These are phyloP conservation scores for Apiospora saccharicola DNA, from an alignment of 2,329 filamentous ascomycete species.

Conservation along the genomic window DNA sequence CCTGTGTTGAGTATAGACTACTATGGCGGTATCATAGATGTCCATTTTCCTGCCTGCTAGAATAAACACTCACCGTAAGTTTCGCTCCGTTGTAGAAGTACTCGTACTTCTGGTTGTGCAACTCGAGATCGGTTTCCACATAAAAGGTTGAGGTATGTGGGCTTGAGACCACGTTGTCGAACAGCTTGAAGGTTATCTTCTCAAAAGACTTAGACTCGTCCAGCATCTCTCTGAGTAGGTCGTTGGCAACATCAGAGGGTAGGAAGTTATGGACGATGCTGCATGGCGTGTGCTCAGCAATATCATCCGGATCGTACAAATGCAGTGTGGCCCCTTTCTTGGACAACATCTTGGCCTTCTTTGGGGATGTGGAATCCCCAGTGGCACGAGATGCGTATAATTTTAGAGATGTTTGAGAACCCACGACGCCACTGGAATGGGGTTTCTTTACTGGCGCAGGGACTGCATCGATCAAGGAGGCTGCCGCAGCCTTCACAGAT, in stretches of 20 bases:
- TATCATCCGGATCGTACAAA: constrained; percentile 81
- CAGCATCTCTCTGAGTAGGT: constrained; percentile 77
- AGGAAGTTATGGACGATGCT: constrained; percentile 94
- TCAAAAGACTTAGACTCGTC: constrained; percentile 75
- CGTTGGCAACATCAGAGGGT: constrained; percentile 72
- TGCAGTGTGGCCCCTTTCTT: constrained; percentile 85
- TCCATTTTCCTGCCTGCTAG: neutral
- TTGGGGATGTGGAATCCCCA: constrained; percentile 37
- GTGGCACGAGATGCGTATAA: constrained; percentile 49
- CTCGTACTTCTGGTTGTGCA: constrained; percentile 73
- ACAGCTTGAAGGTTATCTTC: constrained; percentile 80
- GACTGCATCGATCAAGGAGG: constrained; percentile 54
- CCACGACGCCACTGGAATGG: constrained; percentile 45
- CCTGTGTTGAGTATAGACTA: neutral
- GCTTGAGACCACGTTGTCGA: constrained; percentile 84
- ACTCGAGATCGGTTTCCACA: constrained; percentile 76
- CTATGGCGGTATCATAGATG: neutral
- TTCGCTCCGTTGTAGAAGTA: constrained; percentile 86
- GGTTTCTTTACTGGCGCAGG: constrained; percentile 44
- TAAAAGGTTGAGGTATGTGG: constrained; percentile 88
- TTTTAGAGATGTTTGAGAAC: constrained; percentile 70
- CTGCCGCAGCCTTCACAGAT: constrained; percentile 71
- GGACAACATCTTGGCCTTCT: constrained; percentile 62
- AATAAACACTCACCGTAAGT: constrained; percentile 59
- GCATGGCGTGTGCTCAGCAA: constrained; percentile 86